Evolutionary conservation across 495 filamentous ascomycete genomes (phyloP), one percentile per base, ranked within the genome.

Genomic region (Terfezia boudieri): DNA sequence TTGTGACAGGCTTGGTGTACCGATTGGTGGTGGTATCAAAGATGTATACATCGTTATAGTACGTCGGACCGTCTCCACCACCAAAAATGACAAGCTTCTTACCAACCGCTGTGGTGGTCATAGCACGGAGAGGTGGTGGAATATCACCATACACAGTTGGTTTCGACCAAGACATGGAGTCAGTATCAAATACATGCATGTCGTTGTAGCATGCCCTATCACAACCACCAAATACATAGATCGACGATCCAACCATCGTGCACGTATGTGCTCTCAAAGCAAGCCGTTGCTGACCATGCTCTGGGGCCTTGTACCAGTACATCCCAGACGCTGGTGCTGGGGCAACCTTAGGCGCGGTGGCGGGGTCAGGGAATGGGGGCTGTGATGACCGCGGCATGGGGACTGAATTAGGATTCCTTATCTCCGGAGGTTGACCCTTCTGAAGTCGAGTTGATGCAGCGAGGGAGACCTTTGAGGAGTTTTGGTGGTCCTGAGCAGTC

Each of bases 21-120:
- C 74, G 69, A 60, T 75, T 75, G 60, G 75, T 81, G 56, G 77
- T 68, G 37, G 77, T 81, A 63, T 81, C 78, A 37, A 80, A 69
- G 43, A 81, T 76, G 64, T 80, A 81, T 20, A 81, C 74, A 60
- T 81, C 78, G 57, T 80, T 80, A 66, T 80, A 81, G 65, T 81
- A 81, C 17, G 74, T 73, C 1, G 77, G 77, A 1, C 78, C 78
- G 58, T 81, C 78, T 48, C 78, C 78, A 23, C 78, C 78, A 12
- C 78, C 78, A 58, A 81, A 81, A 14, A 81, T 70, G 46, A 81
- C 71, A 16, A 81, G 66, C 64, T 78, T 80, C 66, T 79, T 80
- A 52, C 75, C 75, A 6, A 81, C 76, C 12, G 76, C 75, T 5
- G 78, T 81, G 56, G 72, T 76, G 16, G 78, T 80, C 78, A 81